Evolutionary conservation across 2,329 filamentous ascomycete species (phyloP).

Genomic region (Botrytis fabae): DNA sequence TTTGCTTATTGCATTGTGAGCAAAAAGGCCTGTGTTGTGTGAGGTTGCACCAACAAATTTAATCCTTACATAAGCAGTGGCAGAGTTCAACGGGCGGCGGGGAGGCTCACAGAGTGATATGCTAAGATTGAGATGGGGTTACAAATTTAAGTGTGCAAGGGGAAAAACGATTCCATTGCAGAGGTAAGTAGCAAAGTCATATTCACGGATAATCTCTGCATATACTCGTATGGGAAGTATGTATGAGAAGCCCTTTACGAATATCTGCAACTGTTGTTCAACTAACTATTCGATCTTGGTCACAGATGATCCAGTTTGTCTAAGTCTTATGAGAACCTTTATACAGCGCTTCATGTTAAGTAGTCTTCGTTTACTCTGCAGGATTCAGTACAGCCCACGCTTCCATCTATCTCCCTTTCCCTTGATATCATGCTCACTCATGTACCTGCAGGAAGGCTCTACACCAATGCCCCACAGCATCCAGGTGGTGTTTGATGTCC

Average conservation of each 20-base stretch:
- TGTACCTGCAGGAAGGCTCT: not conserved
- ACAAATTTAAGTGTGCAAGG: not conserved
- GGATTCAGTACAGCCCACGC: not conserved
- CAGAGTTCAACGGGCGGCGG: not conserved
- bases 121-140: not conserved
- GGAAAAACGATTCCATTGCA: not conserved
- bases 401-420: not conserved
- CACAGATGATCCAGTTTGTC: not conserved
- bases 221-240: not conserved
- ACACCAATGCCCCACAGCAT: not conserved
- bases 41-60: slow-evolving; percentile 9
- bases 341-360: not conserved
- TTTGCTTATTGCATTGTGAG: not conserved
- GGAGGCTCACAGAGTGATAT: not conserved
- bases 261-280: not conserved
- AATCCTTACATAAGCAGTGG: not conserved
- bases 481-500: not conserved
- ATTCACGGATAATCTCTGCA: not conserved
- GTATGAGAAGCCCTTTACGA: not conserved
- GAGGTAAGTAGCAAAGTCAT: not conserved
- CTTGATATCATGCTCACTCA: not conserved
- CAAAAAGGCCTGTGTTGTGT: not conserved
- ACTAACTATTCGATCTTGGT: not conserved
- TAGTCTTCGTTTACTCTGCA: not conserved
- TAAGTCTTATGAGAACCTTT: not conserved